Evolutionary conservation across 2,329 filamentous ascomycete species (phyloP), one percentile per base, ranked within the genome.

Genomic region (Gaeumannomyces tritici): DNA sequence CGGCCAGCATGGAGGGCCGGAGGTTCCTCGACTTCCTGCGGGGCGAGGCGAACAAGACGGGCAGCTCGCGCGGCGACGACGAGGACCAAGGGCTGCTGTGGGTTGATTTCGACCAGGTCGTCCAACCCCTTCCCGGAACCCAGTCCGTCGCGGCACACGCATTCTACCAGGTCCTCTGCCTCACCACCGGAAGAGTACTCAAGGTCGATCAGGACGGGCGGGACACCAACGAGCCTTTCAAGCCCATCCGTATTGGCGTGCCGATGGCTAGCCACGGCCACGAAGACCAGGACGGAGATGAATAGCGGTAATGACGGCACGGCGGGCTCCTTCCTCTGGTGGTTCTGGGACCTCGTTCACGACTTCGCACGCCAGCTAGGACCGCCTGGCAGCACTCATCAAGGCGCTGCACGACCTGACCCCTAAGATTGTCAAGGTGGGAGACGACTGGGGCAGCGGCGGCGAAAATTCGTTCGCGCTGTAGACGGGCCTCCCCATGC

Each of bases 111-210:
- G 84, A 88, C 57, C 77, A 85, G 59, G 75, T 96, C 12, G 83
- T 95, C 57, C 79, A 83, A n/a, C 81, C 85, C 0, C 70, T 70
- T 12, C 74, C 78, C 58, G 75, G 77, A 55, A 84, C 83, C 33
- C 80, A 78, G 47, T 76, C 83, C 33, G 85, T 91, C 15, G 89
- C 88, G 11, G 86, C 89, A 2, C 89, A 92, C 71, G 90, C 86
- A 0, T 88, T 91, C 70, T 84, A 89, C 75, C 89, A 95, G 71
- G 80, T 90, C 2, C 80, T 96, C 18, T 80, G 82, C 13, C 79
- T 95, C 56, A 87, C 84, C 7, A 91, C 85, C 2, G 90, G 87
- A 73, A 81, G 81, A 2, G 72, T 83, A 62, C 75, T 93, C 57
- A 71, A 75, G 24, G 84, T 93, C 6, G 74, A 81, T 65, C 91